A percentile compares a stretch with the other conserved stretches of the same genome.
Conservation (phyloP, 106 monocot genomes). For the Dendrobium catenatum region DNA sequence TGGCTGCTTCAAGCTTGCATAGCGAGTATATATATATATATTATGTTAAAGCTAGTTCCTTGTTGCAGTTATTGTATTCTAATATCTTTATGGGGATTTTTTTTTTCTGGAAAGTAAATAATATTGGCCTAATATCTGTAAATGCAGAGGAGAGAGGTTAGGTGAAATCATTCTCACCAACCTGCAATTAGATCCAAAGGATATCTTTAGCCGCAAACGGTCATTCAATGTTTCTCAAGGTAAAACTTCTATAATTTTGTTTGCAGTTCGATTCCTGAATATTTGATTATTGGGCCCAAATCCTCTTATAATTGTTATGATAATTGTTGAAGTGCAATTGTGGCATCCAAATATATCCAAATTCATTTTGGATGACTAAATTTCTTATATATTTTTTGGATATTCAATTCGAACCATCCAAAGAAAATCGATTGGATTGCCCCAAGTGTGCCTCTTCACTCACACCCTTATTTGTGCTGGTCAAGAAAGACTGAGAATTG, state of each 20-base stretch:
- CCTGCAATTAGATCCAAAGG: constrained; percentile 28
- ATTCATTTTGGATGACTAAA: no score
- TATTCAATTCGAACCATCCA: not conserved
- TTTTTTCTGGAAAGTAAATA: no score
- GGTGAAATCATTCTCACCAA: constrained; percentile 30
- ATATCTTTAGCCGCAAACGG: constrained; percentile 46
- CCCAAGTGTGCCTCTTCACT: not conserved
- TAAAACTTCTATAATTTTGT: constrained; percentile 11
- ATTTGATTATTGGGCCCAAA: not conserved
- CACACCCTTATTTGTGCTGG: no score
- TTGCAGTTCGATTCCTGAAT: not conserved
- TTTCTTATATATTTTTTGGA: not conserved
- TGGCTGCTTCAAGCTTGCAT: not conserved
- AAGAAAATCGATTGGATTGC: not conserved
- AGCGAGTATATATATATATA: no score
- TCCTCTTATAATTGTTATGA: not conserved
- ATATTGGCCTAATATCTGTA: not conserved
- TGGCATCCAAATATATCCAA: not conserved
- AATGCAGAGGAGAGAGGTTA: constrained; percentile 47
- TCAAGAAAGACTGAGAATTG: not conserved
- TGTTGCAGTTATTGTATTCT: not conserved
- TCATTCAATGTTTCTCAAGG: constrained; percentile 54
- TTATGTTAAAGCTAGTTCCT: not conserved
- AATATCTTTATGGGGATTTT: no score
- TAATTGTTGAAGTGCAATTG: no score